Evolutionary conservation across 768 basidiomycete genomes (phyloP).

Genomic region (Lepiota subincarnata): DNA sequence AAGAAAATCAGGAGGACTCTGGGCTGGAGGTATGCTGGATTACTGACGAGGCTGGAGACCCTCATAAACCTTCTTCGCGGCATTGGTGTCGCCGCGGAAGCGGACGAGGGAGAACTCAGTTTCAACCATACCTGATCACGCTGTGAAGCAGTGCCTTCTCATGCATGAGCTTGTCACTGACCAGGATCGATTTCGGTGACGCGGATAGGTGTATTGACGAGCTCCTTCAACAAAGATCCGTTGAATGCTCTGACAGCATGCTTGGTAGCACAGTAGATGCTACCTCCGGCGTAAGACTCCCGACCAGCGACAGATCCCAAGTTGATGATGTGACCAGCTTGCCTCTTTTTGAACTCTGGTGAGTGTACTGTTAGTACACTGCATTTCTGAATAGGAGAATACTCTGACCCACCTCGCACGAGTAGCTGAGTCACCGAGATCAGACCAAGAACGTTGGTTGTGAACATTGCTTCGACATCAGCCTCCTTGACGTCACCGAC

Average conservation of each 20-base stretch:
- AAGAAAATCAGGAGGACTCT: constrained; percentile 6
- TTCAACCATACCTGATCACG: constrained; percentile 32
- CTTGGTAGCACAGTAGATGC: constrained; percentile 92
- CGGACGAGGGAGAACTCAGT: constrained; percentile 89
- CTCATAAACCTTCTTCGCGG: constrained; percentile 88
- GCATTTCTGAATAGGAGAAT: background rate
- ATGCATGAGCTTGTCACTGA: constrained; percentile 24
- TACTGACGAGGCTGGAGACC: constrained; percentile 83
- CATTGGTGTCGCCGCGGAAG: constrained; percentile 77
- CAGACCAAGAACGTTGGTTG: constrained; percentile 79
- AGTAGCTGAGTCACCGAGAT: constrained; percentile 79
- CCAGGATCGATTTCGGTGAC: constrained; percentile 96
- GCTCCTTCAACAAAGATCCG: constrained; percentile 73
- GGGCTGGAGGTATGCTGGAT: background rate
- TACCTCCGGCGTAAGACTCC: constrained; percentile 86
- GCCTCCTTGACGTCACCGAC: constrained; percentile 76
- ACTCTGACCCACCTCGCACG: constrained; percentile 42
- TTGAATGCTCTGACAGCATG: constrained; percentile 85
- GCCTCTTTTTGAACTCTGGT: constrained; percentile 74
- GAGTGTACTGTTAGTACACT: background rate
- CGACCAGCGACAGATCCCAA: constrained; percentile 89
- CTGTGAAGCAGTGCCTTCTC: constrained; percentile 2
- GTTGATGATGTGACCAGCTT: constrained; percentile 89
- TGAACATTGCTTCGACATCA: constrained; percentile 82
- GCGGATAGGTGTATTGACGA: constrained; percentile 89